These are phyloP conservation scores for Calonectria pauciramosa DNA, from an alignment of 2,329 filamentous ascomycete genomes.

Conservation along the genomic window DNA sequence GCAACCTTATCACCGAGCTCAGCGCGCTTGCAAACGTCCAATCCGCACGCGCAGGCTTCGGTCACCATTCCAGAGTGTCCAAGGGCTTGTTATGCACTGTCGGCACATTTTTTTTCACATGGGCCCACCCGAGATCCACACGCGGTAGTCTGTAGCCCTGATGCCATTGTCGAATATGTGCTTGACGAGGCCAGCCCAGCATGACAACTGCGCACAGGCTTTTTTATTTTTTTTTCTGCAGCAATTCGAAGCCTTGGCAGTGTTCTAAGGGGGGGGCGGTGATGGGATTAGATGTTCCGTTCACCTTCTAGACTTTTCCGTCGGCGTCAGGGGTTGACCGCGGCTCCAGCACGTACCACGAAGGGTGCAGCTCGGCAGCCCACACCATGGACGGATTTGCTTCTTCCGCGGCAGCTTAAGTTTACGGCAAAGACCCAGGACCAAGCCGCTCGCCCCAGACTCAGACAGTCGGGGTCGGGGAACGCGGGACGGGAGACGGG, in stretches of 20 bases:
- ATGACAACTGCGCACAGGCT: constrained; percentile 2
- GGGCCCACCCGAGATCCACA: constrained; percentile 13
- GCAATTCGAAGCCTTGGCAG: constrained; percentile 1
- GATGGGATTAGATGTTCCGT: constrained; percentile 14
- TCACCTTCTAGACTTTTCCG: constrained; percentile 29
- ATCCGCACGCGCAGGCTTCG: neutral
- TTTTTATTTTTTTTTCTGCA: neutral
- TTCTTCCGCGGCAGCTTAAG: constrained; percentile 42
- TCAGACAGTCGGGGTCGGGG: constrained; percentile 16
- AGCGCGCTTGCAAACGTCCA: neutral
- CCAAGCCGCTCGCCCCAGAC: constrained; percentile 28
- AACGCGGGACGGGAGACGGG: constrained; percentile 11
- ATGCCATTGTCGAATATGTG: neutral
- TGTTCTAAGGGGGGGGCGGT: neutral
- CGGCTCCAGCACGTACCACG: constrained; percentile 1
- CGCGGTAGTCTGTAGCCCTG: neutral
- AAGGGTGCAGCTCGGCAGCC: neutral
- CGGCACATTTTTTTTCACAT: neutral
- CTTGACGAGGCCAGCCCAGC: neutral
- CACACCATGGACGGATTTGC: constrained; percentile 34
- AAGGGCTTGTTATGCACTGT: neutral
- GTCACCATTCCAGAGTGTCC: neutral
- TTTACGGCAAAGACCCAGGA: constrained; percentile 27
- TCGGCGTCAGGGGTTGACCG: constrained; percentile 7
- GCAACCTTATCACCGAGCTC: constrained; percentile 16